phyloP scores from a whole-genome alignment of 768 basidiomycete genomes.

The Tylopilus rubrobrunneus region DNA sequence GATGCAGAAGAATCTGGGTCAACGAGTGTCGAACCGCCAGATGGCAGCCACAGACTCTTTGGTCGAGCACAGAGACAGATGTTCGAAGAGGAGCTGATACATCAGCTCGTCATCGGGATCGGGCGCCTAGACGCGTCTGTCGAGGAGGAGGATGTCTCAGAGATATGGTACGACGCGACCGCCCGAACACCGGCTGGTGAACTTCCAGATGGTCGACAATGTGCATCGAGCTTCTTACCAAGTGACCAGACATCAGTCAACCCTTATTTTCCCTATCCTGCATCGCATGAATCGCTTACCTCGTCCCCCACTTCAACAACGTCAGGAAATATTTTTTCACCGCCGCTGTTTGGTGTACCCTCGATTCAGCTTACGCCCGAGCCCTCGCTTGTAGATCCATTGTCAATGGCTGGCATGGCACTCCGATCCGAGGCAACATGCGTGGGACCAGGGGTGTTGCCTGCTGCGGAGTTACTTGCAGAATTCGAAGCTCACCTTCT shows the following conservation, averaged over 20 bases:
- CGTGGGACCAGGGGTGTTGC: constrained; percentile 1
- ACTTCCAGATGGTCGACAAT: constrained; percentile 16
- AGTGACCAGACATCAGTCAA: constrained; percentile 30
- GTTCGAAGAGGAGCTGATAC: constrained; percentile 77
- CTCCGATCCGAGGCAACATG: constrained; percentile 17
- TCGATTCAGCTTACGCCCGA: constrained; percentile 18
- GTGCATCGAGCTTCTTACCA: constrained; percentile 6
- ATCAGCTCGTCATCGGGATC: constrained; percentile 88
- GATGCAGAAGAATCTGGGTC: constrained; percentile 34
- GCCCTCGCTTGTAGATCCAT: constrained; percentile 10
- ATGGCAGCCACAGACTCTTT: constrained; percentile 43
- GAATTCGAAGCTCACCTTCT: constrained; percentile 7
- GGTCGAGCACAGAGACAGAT: constrained; percentile 52
- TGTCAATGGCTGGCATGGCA: constrained; percentile 8
- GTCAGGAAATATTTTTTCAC: constrained; percentile 13
- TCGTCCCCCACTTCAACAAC: constrained; percentile 21
- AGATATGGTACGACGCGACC: constrained; percentile 32
- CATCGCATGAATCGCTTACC: constrained; percentile 28
- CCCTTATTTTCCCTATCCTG: constrained; percentile 51
- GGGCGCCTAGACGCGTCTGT: constrained; percentile 55
- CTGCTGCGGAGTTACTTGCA: constrained; percentile 4
- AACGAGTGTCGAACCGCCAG: constrained; percentile 32
- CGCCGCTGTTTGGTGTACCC: constrained; percentile 9
- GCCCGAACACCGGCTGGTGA: constrained; percentile 31
- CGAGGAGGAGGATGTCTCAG: constrained; percentile 34